Evolutionary conservation across 1,284 basidiomycete genomes (phyloP).

Genomic region (Microbotryum intermedium): DNA sequence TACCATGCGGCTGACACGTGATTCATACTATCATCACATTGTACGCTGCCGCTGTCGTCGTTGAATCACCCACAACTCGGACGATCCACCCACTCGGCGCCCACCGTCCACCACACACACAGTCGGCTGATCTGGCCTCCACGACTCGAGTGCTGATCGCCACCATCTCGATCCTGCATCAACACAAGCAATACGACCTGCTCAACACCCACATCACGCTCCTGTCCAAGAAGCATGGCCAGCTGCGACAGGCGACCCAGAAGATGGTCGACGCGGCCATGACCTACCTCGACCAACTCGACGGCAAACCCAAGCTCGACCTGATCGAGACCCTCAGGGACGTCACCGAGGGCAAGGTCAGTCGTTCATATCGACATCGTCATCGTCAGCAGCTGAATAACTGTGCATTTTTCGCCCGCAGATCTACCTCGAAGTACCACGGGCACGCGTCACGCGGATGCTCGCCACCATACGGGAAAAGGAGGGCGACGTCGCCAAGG

Average conservation of each 20-base stretch:
- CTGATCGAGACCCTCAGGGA: conserved; percentile 78
- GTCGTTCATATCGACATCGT: conserved; percentile 29
- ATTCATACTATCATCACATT: not conserved
- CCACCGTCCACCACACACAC: too few species aligned
- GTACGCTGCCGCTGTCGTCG: too few species aligned
- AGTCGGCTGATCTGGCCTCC: conserved; percentile 88
- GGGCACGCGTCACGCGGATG: conserved; percentile 82
- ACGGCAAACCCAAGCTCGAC: conserved; percentile 70
- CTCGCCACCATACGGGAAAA: conserved; percentile 76
- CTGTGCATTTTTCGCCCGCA: conserved; percentile 37
- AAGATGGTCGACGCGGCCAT: conserved; percentile 81
- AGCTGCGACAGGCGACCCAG: conserved; percentile 82
- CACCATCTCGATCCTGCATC: conserved; percentile 61
- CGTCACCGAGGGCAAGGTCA: conserved; percentile 92
- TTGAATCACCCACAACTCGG: too few species aligned
- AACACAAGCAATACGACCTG: conserved; percentile 57
- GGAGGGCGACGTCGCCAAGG: conserved; percentile 61
- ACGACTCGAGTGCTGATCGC: conserved; percentile 77
- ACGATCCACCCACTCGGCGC: too few species aligned
- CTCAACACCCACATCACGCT: conserved; percentile 65
- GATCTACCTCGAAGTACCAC: conserved; percentile 96
- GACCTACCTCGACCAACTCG: conserved; percentile 66
- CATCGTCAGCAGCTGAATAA: not conserved
- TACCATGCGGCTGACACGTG: not conserved
- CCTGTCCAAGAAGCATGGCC: conserved; percentile 93